Evolutionary conservation across 306 rosid species (phyloP), one percentile per base, ranked within the genome.

Genomic region (Lathyrus oleraceus): DNA sequence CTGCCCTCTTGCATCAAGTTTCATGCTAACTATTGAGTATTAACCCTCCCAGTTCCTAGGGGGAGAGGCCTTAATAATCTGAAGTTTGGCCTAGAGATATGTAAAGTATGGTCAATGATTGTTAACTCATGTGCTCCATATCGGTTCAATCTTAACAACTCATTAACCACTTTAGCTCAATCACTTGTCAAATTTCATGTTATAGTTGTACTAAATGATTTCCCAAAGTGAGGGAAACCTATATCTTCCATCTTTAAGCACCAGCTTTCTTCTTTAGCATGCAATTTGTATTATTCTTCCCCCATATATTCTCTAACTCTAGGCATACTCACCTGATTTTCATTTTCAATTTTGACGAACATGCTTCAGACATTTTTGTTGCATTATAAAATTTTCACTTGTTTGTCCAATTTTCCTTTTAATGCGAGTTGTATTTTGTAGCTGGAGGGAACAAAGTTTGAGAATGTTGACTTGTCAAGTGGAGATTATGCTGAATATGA

Each of bases 401-500:
- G 70, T 56, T 71, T 19, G 6, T 13, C 25, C 17, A 32, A 13
- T 47, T 51, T 75, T 58, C 30, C 69, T 38, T 42, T 64, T 20
- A 53, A 39, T 53, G 60, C 40, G 19, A 40, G 23, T 43, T 81
- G 77, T 30, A 28, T 68, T 76, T 47, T 65, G 76, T 75, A 93
- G 97, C 51, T 84, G 61, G 80, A 70, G 56, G 97, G 97, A 57
- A 91, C 96, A 52, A 85, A 76, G 59, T 94, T 90, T 82, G 89
- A 85, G 44, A 42, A 85, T 42, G 81, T 91, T 21, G 99, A 94
- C 85, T 59, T 94, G 81, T 87, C 92, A 15, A 86, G 69, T 48
- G 91, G 83, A 44, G 95, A 94, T 5, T 91, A 60, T 58, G 81
- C 84, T n/a, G 99, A 88, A 59, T 94, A 91, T 66, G 92, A 80